A percentile compares a stretch with the other conserved stretches of the same genome.
Evolutionary conservation across 306 rosid species (phyloP).

Genomic region (Vachellia collinsii): DNA sequence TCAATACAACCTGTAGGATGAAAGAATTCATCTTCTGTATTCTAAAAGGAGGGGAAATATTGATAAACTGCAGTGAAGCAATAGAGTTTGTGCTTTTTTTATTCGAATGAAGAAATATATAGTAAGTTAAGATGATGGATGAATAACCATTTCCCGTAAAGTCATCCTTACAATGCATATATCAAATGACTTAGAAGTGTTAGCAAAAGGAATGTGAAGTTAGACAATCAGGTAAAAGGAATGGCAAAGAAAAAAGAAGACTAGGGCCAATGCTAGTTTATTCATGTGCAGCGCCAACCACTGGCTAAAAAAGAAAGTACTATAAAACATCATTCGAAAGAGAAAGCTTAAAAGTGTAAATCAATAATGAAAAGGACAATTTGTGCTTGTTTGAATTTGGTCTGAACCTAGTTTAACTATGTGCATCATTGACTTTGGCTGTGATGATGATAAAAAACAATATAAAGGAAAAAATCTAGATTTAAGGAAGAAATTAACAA

Average conservation of each 20-base stretch:
- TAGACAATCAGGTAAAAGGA: background rate
- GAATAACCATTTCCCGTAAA: background rate
- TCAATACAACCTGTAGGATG: slow-evolving; percentile 70
- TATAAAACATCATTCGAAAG: background rate
- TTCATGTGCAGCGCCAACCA: background rate
- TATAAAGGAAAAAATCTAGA: background rate
- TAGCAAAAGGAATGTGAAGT: background rate
- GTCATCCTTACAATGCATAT: background rate
- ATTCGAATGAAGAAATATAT: background rate
- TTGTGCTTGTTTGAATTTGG: background rate
- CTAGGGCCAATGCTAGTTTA: background rate
- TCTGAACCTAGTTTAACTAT: background rate
- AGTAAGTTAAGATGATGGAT: background rate
- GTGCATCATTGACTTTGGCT: background rate
- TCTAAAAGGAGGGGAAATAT: background rate
- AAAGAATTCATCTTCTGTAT: slow-evolving; percentile 27
- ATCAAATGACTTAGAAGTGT: background rate
- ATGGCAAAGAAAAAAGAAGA: background rate
- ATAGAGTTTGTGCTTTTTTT: background rate
- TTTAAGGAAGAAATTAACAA: background rate
- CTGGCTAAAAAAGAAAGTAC: background rate
- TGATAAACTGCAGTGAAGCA: background rate
- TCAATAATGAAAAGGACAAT: background rate
- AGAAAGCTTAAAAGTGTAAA: background rate
- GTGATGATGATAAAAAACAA: background rate